A percentile compares a stretch with the other conserved stretches of the same genome.
Evolutionary conservation across 2,329 filamentous ascomycete species (phyloP).

Genomic region (Lachnellula hyalina): DNA sequence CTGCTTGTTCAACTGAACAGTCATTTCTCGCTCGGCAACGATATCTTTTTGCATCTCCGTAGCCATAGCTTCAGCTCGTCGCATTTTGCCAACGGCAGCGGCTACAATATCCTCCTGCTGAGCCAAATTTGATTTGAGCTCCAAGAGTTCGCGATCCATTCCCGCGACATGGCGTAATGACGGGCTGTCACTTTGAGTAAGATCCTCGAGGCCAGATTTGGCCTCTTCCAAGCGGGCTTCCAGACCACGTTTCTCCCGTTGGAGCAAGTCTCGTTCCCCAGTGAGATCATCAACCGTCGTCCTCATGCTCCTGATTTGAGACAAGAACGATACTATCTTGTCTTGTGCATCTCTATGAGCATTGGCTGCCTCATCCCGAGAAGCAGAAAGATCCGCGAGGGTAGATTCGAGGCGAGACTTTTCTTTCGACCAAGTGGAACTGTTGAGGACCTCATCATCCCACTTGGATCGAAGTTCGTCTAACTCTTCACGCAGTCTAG

Average conservation of each 20-base stretch:
- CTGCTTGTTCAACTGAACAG: conserved; percentile 77
- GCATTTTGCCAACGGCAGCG: conserved; percentile 95
- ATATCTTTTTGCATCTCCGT: conserved; percentile 93
- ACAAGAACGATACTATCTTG: conserved; percentile 85
- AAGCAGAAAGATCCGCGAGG: conserved; percentile 79
- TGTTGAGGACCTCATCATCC: conserved; percentile 97
- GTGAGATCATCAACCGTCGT: conserved; percentile 80
- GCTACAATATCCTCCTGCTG: conserved; percentile 90
- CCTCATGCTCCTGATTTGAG: conserved; percentile 80
- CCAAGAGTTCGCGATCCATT: conserved; percentile 82
- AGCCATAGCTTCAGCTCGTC: conserved; percentile 79
- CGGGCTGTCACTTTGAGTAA: conserved; percentile 78
- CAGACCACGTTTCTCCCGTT: conserved; percentile 85
- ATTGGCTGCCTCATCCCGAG: conserved; percentile 86
- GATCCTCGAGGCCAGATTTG: conserved; percentile 80
- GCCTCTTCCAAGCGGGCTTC: conserved; percentile 83
- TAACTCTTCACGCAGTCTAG: conserved; percentile 86
- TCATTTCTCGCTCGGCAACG: conserved; percentile 74
- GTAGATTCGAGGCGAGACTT: conserved; percentile 88
- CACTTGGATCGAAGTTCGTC: conserved; percentile 93
- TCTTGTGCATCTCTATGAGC: conserved; percentile 93
- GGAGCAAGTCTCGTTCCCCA: conserved; percentile 75
- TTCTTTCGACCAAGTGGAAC: conserved; percentile 97
- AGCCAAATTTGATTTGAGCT: conserved; percentile 81
- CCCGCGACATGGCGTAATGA: conserved; percentile 84